Base-by-base conservation (phyloP, 345 rosid genomes). In the Hevea brasiliensis region DNA sequence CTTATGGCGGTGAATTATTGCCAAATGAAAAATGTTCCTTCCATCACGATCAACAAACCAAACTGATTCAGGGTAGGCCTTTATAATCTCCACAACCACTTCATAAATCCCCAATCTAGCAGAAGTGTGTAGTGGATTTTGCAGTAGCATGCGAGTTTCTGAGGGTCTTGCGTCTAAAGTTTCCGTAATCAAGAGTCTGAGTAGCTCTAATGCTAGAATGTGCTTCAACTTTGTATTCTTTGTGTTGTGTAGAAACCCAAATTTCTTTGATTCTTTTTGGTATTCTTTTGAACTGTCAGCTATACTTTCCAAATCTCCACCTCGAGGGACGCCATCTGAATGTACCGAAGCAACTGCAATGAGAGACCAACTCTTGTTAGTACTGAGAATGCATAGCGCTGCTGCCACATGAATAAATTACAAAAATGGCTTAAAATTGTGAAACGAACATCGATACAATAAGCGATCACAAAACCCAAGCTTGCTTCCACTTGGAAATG, bases 401-500 rank as follows among this genome's bases (percentile, higher is more conserved):
- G n/a, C n/a, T n/a, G n/a, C n/a, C n/a, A 4, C 37, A 32, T 32
- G 37, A 32, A 32, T 1, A 32, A 32, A 32, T 32, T 32, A 4
- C 2, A 32, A 32, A 32, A 32, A 32, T 32, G 37, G 37, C 3
- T 32, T 4, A 14, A 4, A 7, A 6, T n/a, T 26, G 0, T 55
- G 59, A 11, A 8, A 44, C 55, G 1, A 15, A 45, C 69, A 64
- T 24, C 41, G 45, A 44, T 64, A 42, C 6, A 65, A 17, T 15
- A 65, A 47, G 14, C 20, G 69, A 8, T 65, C 35, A 24, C 12
- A 48, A 45, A 42, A 10, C 48, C 71, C 71, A 17, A 50, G 18
- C 10, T 51, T 21, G 12, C 21, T 67, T 29, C 71, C 71, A 67
- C 45, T 67, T 47, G 18, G 40, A 17, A 67, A 67, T 27, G 71